These are phyloP conservation scores for Huntiella moniliformis DNA, from an alignment of 2,329 filamentous ascomycete species.

Conservation along the genomic window DNA sequence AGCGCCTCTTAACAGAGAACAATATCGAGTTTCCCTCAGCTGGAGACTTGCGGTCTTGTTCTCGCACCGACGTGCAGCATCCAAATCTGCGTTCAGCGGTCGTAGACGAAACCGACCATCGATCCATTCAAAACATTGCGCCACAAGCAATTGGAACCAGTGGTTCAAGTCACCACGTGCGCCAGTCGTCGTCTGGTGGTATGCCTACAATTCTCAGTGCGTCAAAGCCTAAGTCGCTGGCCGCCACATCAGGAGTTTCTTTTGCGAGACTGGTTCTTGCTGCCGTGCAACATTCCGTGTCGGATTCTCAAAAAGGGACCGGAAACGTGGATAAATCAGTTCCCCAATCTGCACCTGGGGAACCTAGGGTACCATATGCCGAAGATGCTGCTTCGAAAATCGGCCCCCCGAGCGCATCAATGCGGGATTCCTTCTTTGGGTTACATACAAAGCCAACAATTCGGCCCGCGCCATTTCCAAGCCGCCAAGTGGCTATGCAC, in stretches of 20 bases:
- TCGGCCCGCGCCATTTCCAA: conserved; percentile 67
- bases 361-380: neutral
- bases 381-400: too few species aligned
- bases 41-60: conserved; percentile 46
- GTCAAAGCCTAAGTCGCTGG: conserved; percentile 63
- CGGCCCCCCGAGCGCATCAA: conserved; percentile 43
- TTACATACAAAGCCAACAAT: conserved; percentile 80
- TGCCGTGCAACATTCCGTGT: conserved; percentile 59
- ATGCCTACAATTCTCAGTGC: conserved; percentile 63
- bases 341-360: conserved; percentile 12
- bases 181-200: conserved; percentile 18
- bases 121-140: too few species aligned
- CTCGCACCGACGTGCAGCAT: conserved; percentile 25
- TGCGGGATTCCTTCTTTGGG: conserved; percentile 95
- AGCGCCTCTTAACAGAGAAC: conserved; percentile 51
- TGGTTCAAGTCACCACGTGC: neutral
- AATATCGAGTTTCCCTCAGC: conserved; percentile 55
- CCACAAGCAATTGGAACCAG: too few species aligned
- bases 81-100: conserved; percentile 6
- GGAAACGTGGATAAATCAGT: conserved; percentile 16
- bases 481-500: conserved; percentile 50
- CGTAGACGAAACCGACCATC: neutral
- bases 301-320: conserved; percentile 19
- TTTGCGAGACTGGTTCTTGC: conserved; percentile 90
- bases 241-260: conserved; percentile 75